Base-by-base conservation (phyloP, 352 stramenopile genomes). In the Globisporangium viniferum region DNA sequence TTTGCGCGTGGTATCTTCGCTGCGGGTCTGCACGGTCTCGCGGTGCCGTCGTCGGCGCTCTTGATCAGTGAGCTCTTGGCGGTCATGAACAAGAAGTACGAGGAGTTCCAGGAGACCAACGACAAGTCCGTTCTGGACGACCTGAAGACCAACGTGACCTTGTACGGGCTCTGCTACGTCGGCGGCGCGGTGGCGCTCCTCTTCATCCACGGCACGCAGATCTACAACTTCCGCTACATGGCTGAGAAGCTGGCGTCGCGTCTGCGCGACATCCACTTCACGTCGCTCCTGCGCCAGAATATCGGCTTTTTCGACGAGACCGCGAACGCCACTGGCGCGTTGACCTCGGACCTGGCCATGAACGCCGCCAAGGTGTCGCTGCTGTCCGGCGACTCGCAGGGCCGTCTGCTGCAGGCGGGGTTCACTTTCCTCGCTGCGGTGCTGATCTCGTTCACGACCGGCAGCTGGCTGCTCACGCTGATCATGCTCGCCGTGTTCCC, bases 271-370 rank as follows among this genome's bases (percentile, higher is more conserved):
- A 41, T 90, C 12, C 77, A 89, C 57, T 86, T 90, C 54, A 67
- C 59, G 14, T 81, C 82, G 5, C 64, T 89, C 0, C 57, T 80
- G 33, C 75, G 72, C 2, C 81, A 89, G 44, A 75, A 78, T 9
- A 67, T 95, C 54, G 65, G 73, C 0, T 97, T 88, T 66, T 97
- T 96, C 53, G 89, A 97, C 60, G 65, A 69, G 0, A 68, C 77
- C 9, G 46, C 77, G 22, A 74, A 96, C 62, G 73, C 75, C 0
- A 66, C 84, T 0, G 82, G 88, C 15, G 71, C 68, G 5, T 49
- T 94, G 15, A 82, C 89, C 3, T 75, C 89, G 3, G 78, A 76
- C 10, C 70, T 92, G 9, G 73, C 86, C 5, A 75, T 77, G 15
- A 78, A 94, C 18, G 76, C 79, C 0, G 59, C 88, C 0, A 81